Conservation (phyloP, 768 basidiomycete species). For the Phlebiopsis flavidoalba region DNA sequence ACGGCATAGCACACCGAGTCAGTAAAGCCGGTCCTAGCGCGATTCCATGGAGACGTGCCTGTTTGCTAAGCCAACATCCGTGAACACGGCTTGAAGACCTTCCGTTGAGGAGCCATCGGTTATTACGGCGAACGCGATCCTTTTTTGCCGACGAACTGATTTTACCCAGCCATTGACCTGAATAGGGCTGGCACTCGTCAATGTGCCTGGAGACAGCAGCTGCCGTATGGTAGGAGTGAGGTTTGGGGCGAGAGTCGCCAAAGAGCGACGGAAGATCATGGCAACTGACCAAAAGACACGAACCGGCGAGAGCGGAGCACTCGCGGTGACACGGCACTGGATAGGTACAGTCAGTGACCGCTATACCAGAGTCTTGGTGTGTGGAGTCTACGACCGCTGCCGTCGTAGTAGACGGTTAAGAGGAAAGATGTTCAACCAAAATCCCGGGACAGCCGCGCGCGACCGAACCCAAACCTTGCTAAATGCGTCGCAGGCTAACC, state of each 20-base stretch:
- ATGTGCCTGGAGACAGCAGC: slow-evolving; percentile 24
- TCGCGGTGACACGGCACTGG: too few species aligned
- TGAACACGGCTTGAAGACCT: slow-evolving; percentile 78
- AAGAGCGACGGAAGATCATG: slow-evolving; percentile 22
- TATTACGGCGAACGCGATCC: slow-evolving; percentile 77
- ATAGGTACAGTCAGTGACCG: too few species aligned
- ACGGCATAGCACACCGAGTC: neutral
- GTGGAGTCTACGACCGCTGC: neutral
- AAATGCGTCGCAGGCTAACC: neutral
- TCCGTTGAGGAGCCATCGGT: slow-evolving; percentile 71
- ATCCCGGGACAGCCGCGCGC: neutral
- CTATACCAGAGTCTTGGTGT: too few species aligned
- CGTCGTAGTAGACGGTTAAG: neutral
- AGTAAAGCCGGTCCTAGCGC: neutral
- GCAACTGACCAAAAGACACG: neutral
- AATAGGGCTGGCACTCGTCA: slow-evolving; percentile 16
- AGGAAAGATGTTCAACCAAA: neutral
- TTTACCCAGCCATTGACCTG: slow-evolving; percentile 80
- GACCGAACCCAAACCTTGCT: neutral
- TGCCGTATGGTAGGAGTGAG: slow-evolving; percentile 32
- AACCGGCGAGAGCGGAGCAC: neutral
- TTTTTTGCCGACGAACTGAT: slow-evolving; percentile 82
- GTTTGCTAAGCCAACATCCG: slow-evolving; percentile 32
- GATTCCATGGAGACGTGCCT: slow-evolving; percentile 20
- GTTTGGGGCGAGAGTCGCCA: slow-evolving; percentile 14